Evolutionary conservation across 768 basidiomycete species (phyloP).

Genomic region (Tricholoma terreum): DNA sequence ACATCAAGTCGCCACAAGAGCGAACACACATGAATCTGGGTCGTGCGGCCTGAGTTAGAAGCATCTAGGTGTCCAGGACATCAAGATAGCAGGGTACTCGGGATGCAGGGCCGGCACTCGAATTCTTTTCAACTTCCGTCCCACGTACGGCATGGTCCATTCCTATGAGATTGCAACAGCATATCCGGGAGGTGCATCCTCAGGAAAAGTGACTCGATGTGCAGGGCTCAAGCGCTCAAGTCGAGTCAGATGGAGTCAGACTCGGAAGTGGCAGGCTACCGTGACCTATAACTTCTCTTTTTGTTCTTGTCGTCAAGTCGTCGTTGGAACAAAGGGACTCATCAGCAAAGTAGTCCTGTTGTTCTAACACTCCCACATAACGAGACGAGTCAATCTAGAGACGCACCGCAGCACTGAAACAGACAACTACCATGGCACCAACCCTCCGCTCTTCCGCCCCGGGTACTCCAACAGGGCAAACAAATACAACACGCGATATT

Average conservation of each 20-base stretch:
- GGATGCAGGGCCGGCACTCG: no score
- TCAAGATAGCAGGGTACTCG: no score
- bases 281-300: background rate
- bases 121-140: no score
- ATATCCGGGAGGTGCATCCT: no score
- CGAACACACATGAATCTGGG: no score
- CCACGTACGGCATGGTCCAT: no score
- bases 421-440: constrained; percentile 23
- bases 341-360: background rate
- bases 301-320: background rate
- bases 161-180: no score
- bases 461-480: constrained; percentile 14
- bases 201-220: no score
- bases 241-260: background rate
- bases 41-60: no score
- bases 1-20: no score
- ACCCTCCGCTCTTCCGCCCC: constrained; percentile 18
- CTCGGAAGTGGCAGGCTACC: background rate
- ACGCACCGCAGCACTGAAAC: background rate
- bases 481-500: background rate
- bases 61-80: no score
- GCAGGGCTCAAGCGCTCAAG: no score
- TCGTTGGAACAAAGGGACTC: background rate
- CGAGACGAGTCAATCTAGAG: background rate
- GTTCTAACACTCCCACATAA: background rate